Evolutionary conservation across 805 yeast genomes (phyloP).

Genomic region (Saturnispora sanitii): DNA sequence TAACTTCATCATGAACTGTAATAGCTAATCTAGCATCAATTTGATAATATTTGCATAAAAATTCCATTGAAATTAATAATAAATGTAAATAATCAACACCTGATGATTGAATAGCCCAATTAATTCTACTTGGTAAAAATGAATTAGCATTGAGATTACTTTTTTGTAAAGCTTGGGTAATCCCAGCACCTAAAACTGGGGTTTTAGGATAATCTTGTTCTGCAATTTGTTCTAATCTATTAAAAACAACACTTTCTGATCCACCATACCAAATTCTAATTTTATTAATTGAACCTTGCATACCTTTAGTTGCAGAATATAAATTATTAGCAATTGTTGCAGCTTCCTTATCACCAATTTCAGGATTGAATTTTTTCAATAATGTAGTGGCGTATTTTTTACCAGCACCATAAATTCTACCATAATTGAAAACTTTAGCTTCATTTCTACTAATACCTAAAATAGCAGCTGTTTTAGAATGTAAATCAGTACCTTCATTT

Average conservation of each 20-base stretch:
- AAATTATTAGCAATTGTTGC: slow-evolving; percentile 50
- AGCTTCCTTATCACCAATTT: slow-evolving; percentile 58
- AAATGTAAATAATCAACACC: slow-evolving; percentile 95
- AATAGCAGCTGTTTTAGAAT: slow-evolving; percentile 85
- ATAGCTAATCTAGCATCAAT: slow-evolving; percentile 70
- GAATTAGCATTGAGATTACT: slow-evolving; percentile 53
- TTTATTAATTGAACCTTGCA: slow-evolving; percentile 21
- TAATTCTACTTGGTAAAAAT: slow-evolving; percentile 82
- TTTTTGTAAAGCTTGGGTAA: slow-evolving; percentile 71
- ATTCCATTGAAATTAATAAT: slow-evolving; percentile 78
- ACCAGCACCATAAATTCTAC: slow-evolving; percentile 97
- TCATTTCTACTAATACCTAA: slow-evolving; percentile 83
- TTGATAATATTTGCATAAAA: slow-evolving; percentile 51
- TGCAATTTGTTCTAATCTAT: slow-evolving; percentile 80
- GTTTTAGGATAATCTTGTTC: slow-evolving; percentile 72
- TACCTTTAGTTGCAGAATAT: slow-evolving; percentile 81
- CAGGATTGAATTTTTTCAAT: slow-evolving; percentile 73
- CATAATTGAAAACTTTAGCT: slow-evolving; percentile 93
- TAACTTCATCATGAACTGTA: slow-evolving; percentile 91
- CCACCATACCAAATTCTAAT: slow-evolving; percentile 68
- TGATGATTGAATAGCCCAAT: slow-evolving; percentile 97
- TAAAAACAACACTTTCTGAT: slow-evolving; percentile 85
- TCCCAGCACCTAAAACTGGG: slow-evolving; percentile 88
- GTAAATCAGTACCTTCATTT: slow-evolving; percentile 84
- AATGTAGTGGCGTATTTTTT: slow-evolving; percentile 79